A percentile compares a stretch with the other conserved stretches of the same genome.
phyloP scores from a whole-genome alignment of 2,329 filamentous ascomycete genomes.

The Botryotinia convoluta region DNA sequence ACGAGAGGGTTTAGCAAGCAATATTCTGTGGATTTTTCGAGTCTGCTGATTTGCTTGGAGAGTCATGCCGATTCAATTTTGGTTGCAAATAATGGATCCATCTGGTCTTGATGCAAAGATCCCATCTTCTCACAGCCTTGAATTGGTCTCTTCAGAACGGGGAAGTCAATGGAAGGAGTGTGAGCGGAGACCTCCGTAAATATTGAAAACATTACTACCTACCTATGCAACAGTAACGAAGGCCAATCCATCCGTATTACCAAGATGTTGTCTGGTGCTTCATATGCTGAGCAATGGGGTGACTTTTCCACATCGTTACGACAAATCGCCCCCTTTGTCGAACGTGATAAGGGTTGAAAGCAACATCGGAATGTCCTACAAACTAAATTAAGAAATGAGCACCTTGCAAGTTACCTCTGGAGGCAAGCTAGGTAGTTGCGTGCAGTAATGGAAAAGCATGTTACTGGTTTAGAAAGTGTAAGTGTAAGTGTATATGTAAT shows the following conservation, averaged over 20 bases:
- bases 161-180: neutral
- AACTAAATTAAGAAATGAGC: neutral
- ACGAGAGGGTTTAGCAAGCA: neutral
- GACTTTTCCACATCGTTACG: neutral
- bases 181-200: neutral
- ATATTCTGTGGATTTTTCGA: neutral
- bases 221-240: neutral
- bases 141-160: neutral
- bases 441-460: neutral
- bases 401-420: neutral
- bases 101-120: neutral
- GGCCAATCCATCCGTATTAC: neutral
- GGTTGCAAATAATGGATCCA: neutral
- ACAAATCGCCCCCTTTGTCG: neutral
- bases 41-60: constrained; percentile 9
- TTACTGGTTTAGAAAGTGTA: neutral
- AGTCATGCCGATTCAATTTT: neutral
- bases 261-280: constrained; percentile 7
- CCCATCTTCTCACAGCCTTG: neutral
- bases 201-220: neutral
- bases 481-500: neutral
- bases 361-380: constrained; percentile 4
- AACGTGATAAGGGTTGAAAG: neutral
- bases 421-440: neutral
- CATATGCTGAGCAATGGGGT: neutral